Evolutionary conservation across 2,329 filamentous ascomycete species (phyloP).

Genomic region (Sclerotinia sclerotiorum): DNA sequence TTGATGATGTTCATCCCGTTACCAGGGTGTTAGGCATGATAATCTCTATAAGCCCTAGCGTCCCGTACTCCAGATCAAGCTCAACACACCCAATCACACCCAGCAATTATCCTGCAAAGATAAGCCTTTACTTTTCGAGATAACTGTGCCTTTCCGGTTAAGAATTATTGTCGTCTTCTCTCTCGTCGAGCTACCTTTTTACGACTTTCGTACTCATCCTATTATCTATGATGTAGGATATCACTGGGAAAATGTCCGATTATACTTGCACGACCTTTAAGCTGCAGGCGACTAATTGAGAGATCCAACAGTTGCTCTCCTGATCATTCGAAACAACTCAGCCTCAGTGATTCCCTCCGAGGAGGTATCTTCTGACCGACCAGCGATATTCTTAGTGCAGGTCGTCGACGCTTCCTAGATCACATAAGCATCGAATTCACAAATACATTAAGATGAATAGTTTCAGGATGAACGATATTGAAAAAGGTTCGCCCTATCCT

Average conservation of each 20-base stretch:
- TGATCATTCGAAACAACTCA: slow-evolving; percentile 1
- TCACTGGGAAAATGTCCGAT: neutral
- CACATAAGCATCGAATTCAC: neutral
- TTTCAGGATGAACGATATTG: slow-evolving; percentile 24
- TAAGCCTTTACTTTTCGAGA: slow-evolving; percentile 15
- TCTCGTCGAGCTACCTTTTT: neutral
- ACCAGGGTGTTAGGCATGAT: neutral
- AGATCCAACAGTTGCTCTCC: neutral
- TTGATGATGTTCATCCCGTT: slow-evolving; percentile 1
- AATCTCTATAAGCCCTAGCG: slow-evolving; percentile 19
- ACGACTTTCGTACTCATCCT: neutral
- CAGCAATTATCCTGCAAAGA: slow-evolving; percentile 16
- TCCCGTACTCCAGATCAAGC: slow-evolving; percentile 15
- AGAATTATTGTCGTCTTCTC: neutral
- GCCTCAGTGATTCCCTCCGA: slow-evolving; percentile 8
- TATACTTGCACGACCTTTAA: slow-evolving; percentile 7
- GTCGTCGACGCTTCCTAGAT: neutral
- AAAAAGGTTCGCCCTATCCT: slow-evolving; percentile 23
- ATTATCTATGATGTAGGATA: slow-evolving; percentile 11
- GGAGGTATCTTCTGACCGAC: neutral
- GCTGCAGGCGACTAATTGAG: neutral
- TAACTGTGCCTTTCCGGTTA: slow-evolving; percentile 12
- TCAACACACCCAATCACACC: slow-evolving; percentile 1
- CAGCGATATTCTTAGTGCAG: neutral
- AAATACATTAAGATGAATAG: slow-evolving; percentile 6